Conservation (phyloP, 495 filamentous ascomycete genomes). For the Penicillium pulvis region DNA sequence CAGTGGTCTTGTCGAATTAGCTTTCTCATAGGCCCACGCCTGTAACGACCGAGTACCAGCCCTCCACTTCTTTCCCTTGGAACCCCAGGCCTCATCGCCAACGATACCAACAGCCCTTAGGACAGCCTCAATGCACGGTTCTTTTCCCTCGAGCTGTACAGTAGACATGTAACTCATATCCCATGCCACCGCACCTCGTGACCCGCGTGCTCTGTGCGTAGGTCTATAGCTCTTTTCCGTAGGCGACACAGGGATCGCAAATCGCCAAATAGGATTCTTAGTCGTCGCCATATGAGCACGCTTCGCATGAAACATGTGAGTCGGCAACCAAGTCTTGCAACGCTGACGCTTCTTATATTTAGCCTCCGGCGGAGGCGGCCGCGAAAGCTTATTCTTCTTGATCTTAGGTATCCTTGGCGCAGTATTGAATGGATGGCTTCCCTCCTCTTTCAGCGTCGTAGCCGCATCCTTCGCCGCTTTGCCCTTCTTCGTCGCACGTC, state of each 20-base stretch:
- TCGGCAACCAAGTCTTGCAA: constrained; percentile 92
- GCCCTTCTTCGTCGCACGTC: constrained; percentile 34
- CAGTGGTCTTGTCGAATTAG: constrained; percentile 57
- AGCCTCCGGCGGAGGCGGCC: constrained; percentile 62
- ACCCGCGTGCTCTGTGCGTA: constrained; percentile 78
- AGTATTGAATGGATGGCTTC: constrained; percentile 39
- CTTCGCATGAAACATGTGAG: constrained; percentile 93
- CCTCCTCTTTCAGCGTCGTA: constrained; percentile 33
- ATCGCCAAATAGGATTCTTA: constrained; percentile 81
- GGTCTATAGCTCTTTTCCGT: constrained; percentile 87
- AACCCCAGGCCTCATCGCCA: constrained; percentile 59
- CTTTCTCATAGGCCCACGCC: constrained; percentile 64
- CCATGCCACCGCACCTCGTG: constrained; percentile 75
- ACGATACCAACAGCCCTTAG: constrained; percentile 61
- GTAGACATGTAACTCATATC: constrained; percentile 96
- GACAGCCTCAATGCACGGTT: constrained; percentile 61
- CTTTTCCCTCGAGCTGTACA: constrained; percentile 71
- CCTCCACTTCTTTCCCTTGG: constrained; percentile 72
- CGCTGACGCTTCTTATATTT: constrained; percentile 85
- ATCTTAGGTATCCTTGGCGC: constrained; percentile 64
- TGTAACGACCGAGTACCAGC: constrained; percentile 69
- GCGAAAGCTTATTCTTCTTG: constrained; percentile 68
- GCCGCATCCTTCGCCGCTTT: constrained; percentile 35
- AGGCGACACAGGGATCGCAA: constrained; percentile 79
- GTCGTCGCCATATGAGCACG: constrained; percentile 83